Evolutionary conservation across 495 filamentous ascomycete genomes (phyloP).

Genomic region (Penicillium psychrofluorescens): DNA sequence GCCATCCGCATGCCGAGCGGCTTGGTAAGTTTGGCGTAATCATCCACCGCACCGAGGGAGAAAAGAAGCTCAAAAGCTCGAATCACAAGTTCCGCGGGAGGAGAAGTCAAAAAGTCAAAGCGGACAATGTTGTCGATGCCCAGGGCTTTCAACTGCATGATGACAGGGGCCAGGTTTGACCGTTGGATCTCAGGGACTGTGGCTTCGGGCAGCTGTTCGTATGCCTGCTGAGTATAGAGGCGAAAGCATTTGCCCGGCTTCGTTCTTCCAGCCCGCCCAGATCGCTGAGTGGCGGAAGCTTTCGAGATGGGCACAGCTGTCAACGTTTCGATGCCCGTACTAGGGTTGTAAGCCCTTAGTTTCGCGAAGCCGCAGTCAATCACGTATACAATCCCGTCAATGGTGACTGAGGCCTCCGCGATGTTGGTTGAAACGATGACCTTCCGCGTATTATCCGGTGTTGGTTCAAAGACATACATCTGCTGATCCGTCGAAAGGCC

Average conservation of each 20-base stretch:
- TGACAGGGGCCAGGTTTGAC: conserved; percentile 81
- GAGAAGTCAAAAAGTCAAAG: conserved; percentile 84
- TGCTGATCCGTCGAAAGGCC: conserved; percentile 86
- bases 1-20: conserved; percentile 88
- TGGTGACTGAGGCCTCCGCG: conserved; percentile 90
- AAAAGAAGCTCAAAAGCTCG: conserved; percentile 86
- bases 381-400: conserved; percentile 88
- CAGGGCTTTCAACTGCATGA: conserved; percentile 91
- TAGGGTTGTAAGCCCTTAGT: conserved; percentile 78
- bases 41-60: conserved; percentile 81
- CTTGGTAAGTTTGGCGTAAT: conserved; percentile 84
- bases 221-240: conserved; percentile 77
- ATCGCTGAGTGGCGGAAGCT: conserved; percentile 86
- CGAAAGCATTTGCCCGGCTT: conserved; percentile 93
- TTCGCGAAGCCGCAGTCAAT: conserved; percentile 93
- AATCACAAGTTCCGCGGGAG: conserved; percentile 79
- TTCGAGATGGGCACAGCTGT: conserved; percentile 86
- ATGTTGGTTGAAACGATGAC: conserved; percentile 95
- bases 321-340: conserved; percentile 82
- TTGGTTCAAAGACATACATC: conserved; percentile 83
- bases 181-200: conserved; percentile 89
- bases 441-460: conserved; percentile 80
- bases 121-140: conserved; percentile 93
- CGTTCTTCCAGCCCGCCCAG: conserved; percentile 86
- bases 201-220: conserved; percentile 59